phyloP scores from a whole-genome alignment of 164 flowering plant species.

The Aristolochia fimbriata region DNA sequence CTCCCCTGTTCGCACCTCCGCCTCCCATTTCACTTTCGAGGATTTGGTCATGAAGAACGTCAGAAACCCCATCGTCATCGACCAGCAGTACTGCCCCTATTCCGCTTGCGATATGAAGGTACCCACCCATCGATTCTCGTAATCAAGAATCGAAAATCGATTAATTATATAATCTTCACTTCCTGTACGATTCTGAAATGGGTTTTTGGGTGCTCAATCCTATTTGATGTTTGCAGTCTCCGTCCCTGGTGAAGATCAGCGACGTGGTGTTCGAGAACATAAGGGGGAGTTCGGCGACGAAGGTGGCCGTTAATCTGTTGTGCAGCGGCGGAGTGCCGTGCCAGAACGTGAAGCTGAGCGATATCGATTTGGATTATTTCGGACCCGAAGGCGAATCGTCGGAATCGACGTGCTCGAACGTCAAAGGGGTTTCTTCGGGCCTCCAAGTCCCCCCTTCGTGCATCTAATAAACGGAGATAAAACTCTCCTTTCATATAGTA shows the following conservation, averaged over 20 bases:
- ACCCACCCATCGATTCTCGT: background rate
- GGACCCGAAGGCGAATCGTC: background rate
- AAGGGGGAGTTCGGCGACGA: background rate
- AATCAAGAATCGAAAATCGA: no score
- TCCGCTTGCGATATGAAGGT: slow-evolving; percentile 16
- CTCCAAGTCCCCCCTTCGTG: slow-evolving; percentile 2
- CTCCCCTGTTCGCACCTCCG: slow-evolving; percentile 36
- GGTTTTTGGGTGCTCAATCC: no score
- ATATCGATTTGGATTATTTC: background rate
- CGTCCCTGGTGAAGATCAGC: background rate
- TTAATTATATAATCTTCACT: no score
- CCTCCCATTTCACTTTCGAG: slow-evolving; percentile 44
- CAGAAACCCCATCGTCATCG: slow-evolving; percentile 50
- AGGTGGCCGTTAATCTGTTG: background rate
- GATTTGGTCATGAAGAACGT: slow-evolving; percentile 50
- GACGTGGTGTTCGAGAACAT: background rate
- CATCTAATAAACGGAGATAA: background rate
- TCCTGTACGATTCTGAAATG: no score
- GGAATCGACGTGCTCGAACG: slow-evolving; percentile 28
- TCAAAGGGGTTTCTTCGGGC: slow-evolving; percentile 7
- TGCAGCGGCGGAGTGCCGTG: background rate
- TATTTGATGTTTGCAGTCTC: background rate
- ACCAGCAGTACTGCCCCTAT: slow-evolving; percentile 48
- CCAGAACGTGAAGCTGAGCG: background rate
- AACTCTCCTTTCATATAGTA: no score